Evolutionary conservation across 2,329 filamentous ascomycete species (phyloP), one percentile per base, ranked within the genome.

Genomic region (Chrysosporium queenslandicum): DNA sequence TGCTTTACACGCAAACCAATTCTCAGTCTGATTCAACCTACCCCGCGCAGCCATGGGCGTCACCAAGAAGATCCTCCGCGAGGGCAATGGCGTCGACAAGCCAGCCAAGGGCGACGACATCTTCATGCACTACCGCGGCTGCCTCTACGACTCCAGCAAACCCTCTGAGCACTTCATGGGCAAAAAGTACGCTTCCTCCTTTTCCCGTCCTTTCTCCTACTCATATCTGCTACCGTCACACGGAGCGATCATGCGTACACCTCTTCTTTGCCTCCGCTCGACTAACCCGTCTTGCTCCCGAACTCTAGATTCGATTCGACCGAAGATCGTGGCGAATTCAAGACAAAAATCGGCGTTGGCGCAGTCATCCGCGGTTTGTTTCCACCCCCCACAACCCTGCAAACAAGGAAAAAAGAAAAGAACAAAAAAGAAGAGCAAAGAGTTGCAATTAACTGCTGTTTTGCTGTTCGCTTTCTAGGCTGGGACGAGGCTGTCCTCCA

Each of bases 101-200:
- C 86, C 91, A 53, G 65, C 71, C 59, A 63, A 65, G 14, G 85
- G 87, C 59, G 82, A 96, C 68, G 80, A 72, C 23, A 87, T 97
- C 64, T 80, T 79, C 64, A 94, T 97, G 66, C 81, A 92, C 72
- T 97, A 97, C 78, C 92, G 85, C 39, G 92, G 92, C 63, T 95
- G 76, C 72, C 77, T 97, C 58, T 86, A 85, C 71, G 83, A 94
- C 64, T 64, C 74, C 20, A 71, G 64, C 58, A 71, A 80, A 67
- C 70, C 77, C 16, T 75, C 80, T 53, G 75, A 79, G 64, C 81
- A 86, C 58, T 65, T 59, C 59, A 80, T 78, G 77, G 90, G 90
- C 63, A 71, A 68, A 23, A 66, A 88, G 89, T 94, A 74, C 64
- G 83, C 71, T 51, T 34, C n/a, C 11, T 29, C 46, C 32, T 9